Base-by-base conservation (phyloP, 257 asterid species). In the Haberlea rhodopensis region DNA sequence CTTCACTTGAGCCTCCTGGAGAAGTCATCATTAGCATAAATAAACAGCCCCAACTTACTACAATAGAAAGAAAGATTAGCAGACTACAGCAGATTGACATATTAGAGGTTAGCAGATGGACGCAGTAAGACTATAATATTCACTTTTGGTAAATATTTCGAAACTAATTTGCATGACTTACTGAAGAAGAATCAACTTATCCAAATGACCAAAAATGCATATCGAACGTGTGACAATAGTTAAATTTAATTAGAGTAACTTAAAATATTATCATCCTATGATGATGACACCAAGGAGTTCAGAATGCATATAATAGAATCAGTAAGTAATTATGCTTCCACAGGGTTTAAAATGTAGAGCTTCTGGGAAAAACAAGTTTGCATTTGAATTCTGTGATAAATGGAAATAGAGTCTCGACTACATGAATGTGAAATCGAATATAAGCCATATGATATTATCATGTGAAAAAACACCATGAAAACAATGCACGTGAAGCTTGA, bases 1-100 rank as follows among this genome's bases (percentile, higher is more conserved):
- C 82, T 87, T 94, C 68, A 88, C 57, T 77, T 86, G 89, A 79
- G 89, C 84, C 32, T 92, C 96, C 99, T 94, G 88, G 66, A 73
- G 34, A 25, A 48, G 57, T 69, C 61, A 40, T 69, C 8, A 60
- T 64, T 43, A 60, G 65, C 57, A 66, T 13, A 57, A 20, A 13
- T 25, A 21, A 20, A 40, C 45, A 4, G 24, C 26, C 31, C 16
- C 45, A 31, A 22, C 46, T 65, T 55, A 22, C 32, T 69, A 52
- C 58, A 62, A 45, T n/a, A 40, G 22, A 57, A 64, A 28, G 43
- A 67, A 15, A 40, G 51, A 10, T 18, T n/a, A 25, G 58, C 37
- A 20, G 53, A 65, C 55, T 21, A 26, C 24, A 66, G 23, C 61
- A 61, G 8, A 31, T 57, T 6, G 54, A 19, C 69, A 57, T 13